Conservation (phyloP, 495 filamentous ascomycete species). For the Rhizodiscina lignyota region DNA sequence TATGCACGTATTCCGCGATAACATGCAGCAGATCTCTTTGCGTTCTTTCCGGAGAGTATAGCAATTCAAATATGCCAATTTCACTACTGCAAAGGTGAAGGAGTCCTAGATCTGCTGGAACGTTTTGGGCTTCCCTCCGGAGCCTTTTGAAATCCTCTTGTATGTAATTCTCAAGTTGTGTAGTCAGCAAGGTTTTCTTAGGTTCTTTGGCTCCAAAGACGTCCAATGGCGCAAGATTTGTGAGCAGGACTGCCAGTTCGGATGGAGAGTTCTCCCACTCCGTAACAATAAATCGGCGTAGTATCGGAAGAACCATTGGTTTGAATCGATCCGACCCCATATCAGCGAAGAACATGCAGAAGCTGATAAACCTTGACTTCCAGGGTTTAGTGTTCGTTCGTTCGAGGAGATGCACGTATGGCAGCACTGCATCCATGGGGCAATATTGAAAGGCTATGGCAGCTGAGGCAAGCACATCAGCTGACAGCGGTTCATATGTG, state of each 20-base stretch:
- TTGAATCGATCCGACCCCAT: conserved; percentile 61
- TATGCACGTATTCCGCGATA: too few relatives aligned
- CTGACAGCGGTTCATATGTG: too few relatives aligned
- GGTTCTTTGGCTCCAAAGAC: neutral
- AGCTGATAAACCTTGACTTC: conserved; percentile 56
- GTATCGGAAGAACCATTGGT: conserved; percentile 57
- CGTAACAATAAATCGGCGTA: conserved; percentile 29
- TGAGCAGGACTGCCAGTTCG: too few relatives aligned
- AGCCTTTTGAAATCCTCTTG: too few relatives aligned
- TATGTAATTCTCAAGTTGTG: too few relatives aligned
- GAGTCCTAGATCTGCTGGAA: too few relatives aligned
- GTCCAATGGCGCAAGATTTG: too few relatives aligned
- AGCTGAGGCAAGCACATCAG: conserved; percentile 22
- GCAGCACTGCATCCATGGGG: conserved; percentile 66
- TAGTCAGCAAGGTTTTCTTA: neutral
- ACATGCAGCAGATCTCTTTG: too few relatives aligned
- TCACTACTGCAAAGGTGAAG: too few relatives aligned
- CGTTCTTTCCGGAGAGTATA: too few relatives aligned
- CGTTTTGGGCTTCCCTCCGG: too few relatives aligned
- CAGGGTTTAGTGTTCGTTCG: conserved; percentile 44
- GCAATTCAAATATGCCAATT: too few relatives aligned
- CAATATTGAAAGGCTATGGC: conserved; percentile 57
- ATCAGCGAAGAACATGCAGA: conserved; percentile 64
- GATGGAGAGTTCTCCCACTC: neutral
- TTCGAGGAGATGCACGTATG: conserved; percentile 41